Base-by-base conservation (phyloP, 2,329 filamentous ascomycete genomes). In the Orbilia blumenaviensis region DNA sequence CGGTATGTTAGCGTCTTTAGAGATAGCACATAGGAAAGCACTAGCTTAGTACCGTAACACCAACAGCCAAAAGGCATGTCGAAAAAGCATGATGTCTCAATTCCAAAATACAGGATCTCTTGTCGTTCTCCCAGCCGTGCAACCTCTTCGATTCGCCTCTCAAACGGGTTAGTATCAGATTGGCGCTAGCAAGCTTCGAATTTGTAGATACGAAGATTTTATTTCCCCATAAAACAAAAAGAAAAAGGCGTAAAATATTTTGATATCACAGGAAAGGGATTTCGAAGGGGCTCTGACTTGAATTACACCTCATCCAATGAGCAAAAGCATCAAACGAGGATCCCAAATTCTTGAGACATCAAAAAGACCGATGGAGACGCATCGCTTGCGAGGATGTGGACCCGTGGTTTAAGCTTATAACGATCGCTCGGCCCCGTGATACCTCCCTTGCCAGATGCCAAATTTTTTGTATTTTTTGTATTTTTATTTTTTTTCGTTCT, bases 351-450 rank as follows among this genome's bases (percentile, higher is more conserved):
- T 54, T 50, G 36, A 60, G 68, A 66, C 61, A 36, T 9, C 14
- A 36, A 56, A 74, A 62, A n/a, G 29, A 18, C 34, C 14, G 29
- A 61, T 63, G 46, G 18, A 56, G 58, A 72, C 36, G 36, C 38
- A 58, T 52, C 42, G n/a, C 41, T 44, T 38, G 46, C n/a, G 27
- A 69, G 32, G 25, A 60, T 50, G 56, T 29, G 41, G 23, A 48
- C 52, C 52, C 52, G 68, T 54, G 25, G 69, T 74, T 66, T 60
- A 52, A 66, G 52, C 52, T 67, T 66, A 52, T 63, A 63, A 56
- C 46, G 56, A 62, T 34, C 34, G 25, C 44, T 54, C 52, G 41
- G 21, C 42, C 69, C 52, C 52, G 44, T 74, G 62, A 66, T 61
- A 18, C n/a, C 7, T 25, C n/a, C 42, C 18, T 27, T 23, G 8